phyloP scores from a whole-genome alignment of 139 green algal genomes.

The Chlamydomonas sphaeroides region DNA sequence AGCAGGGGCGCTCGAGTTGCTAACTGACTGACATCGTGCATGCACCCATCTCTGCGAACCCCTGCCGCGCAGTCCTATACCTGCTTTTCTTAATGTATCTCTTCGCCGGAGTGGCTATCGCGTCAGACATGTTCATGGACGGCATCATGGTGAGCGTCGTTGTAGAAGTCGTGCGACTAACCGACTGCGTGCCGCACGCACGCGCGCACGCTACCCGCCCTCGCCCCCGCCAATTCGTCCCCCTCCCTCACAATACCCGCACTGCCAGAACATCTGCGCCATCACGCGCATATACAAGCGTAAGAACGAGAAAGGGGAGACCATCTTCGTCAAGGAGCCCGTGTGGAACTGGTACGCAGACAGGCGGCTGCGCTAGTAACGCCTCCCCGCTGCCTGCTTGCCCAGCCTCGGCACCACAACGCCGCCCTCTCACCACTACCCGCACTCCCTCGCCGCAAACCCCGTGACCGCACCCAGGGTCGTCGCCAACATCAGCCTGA shows the following conservation, averaged over 20 bases:
- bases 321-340: background rate
- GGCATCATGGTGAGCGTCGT: background rate
- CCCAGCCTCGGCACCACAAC: background rate
- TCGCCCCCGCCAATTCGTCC: too few species aligned
- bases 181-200: background rate
- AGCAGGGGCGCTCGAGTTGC: background rate
- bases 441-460: too few species aligned
- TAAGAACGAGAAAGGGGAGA: background rate
- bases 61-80: background rate
- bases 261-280: background rate
- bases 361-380: too few species aligned
- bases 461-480: too few species aligned
- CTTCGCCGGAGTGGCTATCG: constrained; percentile 7
- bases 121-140: constrained; percentile 15
- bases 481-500: too few species aligned
- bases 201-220: too few species aligned
- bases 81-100: constrained; percentile 15
- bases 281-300: background rate
- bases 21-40: background rate
- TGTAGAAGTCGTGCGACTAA: background rate
- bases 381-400: background rate
- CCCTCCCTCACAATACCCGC: too few species aligned
- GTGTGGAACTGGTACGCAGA: constrained; percentile 14
- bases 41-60: background rate
- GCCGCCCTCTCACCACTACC: background rate